Conservation (phyloP, 2,329 filamentous ascomycete species). For the Seiridium cupressi region DNA sequence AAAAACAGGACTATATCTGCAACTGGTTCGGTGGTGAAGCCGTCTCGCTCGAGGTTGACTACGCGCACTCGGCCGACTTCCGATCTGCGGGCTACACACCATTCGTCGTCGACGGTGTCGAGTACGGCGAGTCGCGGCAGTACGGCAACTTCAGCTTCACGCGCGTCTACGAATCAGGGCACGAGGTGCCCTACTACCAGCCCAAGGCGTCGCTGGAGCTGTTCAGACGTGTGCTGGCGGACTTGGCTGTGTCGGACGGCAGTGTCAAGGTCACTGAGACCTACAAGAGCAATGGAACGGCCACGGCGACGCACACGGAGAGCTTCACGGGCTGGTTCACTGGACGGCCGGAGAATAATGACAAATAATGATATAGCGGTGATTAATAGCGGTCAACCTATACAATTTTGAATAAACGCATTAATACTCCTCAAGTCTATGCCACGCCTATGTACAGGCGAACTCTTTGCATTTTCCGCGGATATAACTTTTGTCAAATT, state of each 20-base stretch:
- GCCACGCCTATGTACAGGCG: too few relatives aligned
- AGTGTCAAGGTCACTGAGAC: slow-evolving; percentile 41
- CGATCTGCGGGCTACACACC: slow-evolving; percentile 54
- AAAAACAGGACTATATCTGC: slow-evolving; percentile 54
- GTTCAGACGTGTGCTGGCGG: slow-evolving; percentile 58
- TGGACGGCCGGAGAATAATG: slow-evolving; percentile 3
- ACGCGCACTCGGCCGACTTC: slow-evolving; percentile 44
- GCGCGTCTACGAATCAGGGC: slow-evolving; percentile 63
- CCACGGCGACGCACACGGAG: slow-evolving; percentile 53
- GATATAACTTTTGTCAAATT: too few relatives aligned
- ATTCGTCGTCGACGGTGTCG: slow-evolving; percentile 50
- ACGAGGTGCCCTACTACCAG: slow-evolving; percentile 58
- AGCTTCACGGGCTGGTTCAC: slow-evolving; percentile 55
- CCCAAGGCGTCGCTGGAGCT: slow-evolving; percentile 55
- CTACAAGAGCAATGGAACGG: slow-evolving; percentile 55
- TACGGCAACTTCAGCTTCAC: slow-evolving; percentile 71
- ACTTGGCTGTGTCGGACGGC: slow-evolving; percentile 52
- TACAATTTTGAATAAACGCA: background rate
- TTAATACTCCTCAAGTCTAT: background rate
- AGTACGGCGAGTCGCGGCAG: slow-evolving; percentile 67
- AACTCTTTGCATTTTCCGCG: too few relatives aligned
- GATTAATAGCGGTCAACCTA: background rate
- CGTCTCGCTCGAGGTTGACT: slow-evolving; percentile 49
- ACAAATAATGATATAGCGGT: background rate
- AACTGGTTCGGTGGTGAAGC: slow-evolving; percentile 59